phyloP scores from a whole-genome alignment of 805 yeast genomes.

The Debaryomyces castellii region DNA sequence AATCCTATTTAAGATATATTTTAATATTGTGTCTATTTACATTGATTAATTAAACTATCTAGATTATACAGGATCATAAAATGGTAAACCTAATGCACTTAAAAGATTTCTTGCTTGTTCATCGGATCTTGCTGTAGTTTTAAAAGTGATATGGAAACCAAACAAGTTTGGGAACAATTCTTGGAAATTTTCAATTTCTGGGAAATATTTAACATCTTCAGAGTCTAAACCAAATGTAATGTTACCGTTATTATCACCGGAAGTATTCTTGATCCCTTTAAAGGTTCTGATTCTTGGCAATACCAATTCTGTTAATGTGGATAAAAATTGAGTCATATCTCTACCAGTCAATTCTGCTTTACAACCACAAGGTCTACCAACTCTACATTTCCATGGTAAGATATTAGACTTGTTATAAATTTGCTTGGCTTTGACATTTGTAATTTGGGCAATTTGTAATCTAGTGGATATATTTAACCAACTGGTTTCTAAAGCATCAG shows the following conservation, averaged over 20 bases:
- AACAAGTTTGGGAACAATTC: conserved; percentile 86
- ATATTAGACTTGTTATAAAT: conserved; percentile 77
- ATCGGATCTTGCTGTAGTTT: conserved; percentile 88
- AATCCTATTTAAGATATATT: no score
- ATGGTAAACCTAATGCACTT: conserved; percentile 81
- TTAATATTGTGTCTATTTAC: conserved; percentile 3
- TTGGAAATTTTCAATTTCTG: conserved; percentile 88
- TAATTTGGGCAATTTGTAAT: conserved; percentile 85
- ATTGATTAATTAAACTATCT: neutral
- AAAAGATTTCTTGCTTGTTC: conserved; percentile 83
- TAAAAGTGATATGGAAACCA: conserved; percentile 82
- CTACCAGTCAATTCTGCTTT: conserved; percentile 74
- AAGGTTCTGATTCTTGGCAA: conserved; percentile 91
- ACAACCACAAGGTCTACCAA: conserved; percentile 90
- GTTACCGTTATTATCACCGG: conserved; percentile 87
- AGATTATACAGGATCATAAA: conserved; percentile 32
- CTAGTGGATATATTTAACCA: conserved; percentile 75
- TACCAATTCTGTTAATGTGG: conserved; percentile 87
- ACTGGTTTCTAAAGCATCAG: conserved; percentile 65
- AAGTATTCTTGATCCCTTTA: conserved; percentile 66
- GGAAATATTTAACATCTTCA: conserved; percentile 78
- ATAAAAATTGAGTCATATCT: conserved; percentile 79
- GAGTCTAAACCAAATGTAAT: conserved; percentile 80
- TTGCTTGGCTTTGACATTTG: conserved; percentile 81
- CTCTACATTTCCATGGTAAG: conserved; percentile 82